phyloP scores from a whole-genome alignment of 2,329 filamentous ascomycete genomes.

The Dissoconium aciculare region DNA sequence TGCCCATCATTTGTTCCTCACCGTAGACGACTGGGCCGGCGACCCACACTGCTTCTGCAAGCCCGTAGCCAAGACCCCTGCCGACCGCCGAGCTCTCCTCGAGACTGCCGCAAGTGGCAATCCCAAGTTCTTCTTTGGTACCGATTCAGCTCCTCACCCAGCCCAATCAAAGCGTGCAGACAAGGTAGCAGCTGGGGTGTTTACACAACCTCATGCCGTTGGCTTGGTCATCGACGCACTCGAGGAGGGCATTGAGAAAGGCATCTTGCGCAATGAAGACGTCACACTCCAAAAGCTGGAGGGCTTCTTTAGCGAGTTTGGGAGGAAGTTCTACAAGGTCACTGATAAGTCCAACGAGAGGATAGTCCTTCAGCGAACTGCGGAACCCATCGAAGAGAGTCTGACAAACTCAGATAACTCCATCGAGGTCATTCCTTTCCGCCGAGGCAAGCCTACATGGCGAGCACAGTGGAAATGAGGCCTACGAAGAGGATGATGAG shows the following conservation, averaged over 20 bases:
- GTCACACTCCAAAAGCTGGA: conserved; percentile 41
- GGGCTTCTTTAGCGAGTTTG: conserved; percentile 43
- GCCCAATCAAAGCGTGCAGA: conserved; percentile 44
- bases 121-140: conserved; percentile 58
- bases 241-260: conserved; percentile 44
- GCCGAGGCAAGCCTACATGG: conserved; percentile 47
- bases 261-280: conserved; percentile 38
- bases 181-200: conserved; percentile 55
- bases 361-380: conserved; percentile 43
- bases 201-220: conserved; percentile 59
- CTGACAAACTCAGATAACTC: conserved; percentile 37
- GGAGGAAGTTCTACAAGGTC: conserved; percentile 44
- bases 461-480: conserved; percentile 35
- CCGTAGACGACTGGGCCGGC: conserved; percentile 55
- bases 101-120: conserved; percentile 45
- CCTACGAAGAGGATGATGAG: too few species aligned
- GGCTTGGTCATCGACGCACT: conserved; percentile 51
- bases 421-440: conserved; percentile 51
- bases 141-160: conserved; percentile 58
- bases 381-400: conserved; percentile 40
- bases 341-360: conserved; percentile 31
- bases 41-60: conserved; percentile 71
- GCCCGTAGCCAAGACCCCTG: conserved; percentile 48
- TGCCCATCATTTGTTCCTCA: conserved; percentile 71
- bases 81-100: conserved; percentile 57